Conservation (phyloP, 1,284 basidiomycete genomes). For the Ceratobasidium sp. region DNA sequence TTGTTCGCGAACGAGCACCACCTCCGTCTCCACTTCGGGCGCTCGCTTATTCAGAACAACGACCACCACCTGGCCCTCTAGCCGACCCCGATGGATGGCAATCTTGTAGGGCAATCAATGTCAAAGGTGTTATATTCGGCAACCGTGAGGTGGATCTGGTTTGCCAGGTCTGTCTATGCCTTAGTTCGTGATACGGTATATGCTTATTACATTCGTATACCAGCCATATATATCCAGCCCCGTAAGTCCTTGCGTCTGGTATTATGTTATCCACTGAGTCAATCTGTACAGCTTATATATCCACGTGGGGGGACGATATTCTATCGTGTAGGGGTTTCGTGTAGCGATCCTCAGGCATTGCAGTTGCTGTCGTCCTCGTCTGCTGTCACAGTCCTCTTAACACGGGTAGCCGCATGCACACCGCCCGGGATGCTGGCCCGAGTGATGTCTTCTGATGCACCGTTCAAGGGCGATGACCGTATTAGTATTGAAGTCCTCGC, state of each 20-base stretch:
- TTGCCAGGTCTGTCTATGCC: slow-evolving; percentile 8
- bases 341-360: slow-evolving; percentile 12
- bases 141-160: slow-evolving; percentile 7
- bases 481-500: slow-evolving; percentile 8
- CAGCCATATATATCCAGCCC: slow-evolving; percentile 24
- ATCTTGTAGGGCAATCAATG: neutral
- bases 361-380: slow-evolving; percentile 15
- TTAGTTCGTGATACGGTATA: neutral
- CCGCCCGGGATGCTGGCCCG: neutral
- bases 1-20: slow-evolving; percentile 25
- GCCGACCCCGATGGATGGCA: slow-evolving; percentile 28
- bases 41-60: slow-evolving; percentile 6
- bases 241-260: neutral
- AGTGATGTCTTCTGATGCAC: neutral
- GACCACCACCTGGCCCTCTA: slow-evolving; percentile 2
- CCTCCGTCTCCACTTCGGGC: slow-evolving; percentile 22
- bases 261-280: neutral
- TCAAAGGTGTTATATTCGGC: slow-evolving; percentile 27
- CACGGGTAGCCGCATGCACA: neutral
- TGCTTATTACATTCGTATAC: neutral
- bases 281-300: slow-evolving; percentile 1
- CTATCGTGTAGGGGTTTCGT: slow-evolving; percentile 14
- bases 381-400: slow-evolving; percentile 10
- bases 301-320: slow-evolving; percentile 27
- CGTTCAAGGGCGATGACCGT: neutral